Base-by-base conservation (phyloP, 2,329 filamentous ascomycete genomes). In the Raffaelea ambrosiae region DNA sequence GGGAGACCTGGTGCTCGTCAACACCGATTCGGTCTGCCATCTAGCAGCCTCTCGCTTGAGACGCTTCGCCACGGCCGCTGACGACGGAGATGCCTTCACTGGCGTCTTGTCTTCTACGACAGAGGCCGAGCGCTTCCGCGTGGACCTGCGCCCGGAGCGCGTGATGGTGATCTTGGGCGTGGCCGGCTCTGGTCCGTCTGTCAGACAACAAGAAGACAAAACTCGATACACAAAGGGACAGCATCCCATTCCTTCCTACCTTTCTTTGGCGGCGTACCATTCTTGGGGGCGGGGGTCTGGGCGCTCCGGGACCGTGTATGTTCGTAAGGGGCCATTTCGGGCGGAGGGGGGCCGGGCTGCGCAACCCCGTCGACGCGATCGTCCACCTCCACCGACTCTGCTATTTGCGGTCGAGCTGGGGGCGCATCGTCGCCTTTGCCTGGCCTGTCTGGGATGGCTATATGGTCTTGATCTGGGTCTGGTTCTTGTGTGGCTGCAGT, bases 1-100 rank as follows among this genome's bases (percentile, higher is more conserved):
- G 1, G 67, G 67, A 1, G 67, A 62, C 18, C 57, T 59, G 1
- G 57, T 43, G 49, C 62, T 61, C 3, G 66, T 63, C 21, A 66
- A 59, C 51, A 70, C 65, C 38, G 55, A 54, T 18, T 58, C 56
- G 1, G 60, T 52, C 22, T 58, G 50, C 55, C 59, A 61, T 39
- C 51, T 16, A 31, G 26, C 51, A 7, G 54, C 51, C 11, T 53
- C 48, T 19, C 52, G 54, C 29, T 55, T 58, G 10, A 47, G 43
- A 3, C 49, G 51, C 26, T 40, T 46, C 9, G 39, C 40, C 3
- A 45, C 43, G 1, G 49, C 40, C 18, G 43, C n/a, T 10, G 40
- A 21, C 18, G 46, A 35, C 23, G 47, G 22, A 3, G 48, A 42
- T 3, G 29, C 18, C 14, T 38, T 43, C 13, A 11, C 13, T 5